Percentiles rank a stretch among this genome's conserved stretches.
These are phyloP conservation scores for Phytophthora rubi DNA, from an alignment of 352 stramenopile species.

Conservation along the genomic window DNA sequence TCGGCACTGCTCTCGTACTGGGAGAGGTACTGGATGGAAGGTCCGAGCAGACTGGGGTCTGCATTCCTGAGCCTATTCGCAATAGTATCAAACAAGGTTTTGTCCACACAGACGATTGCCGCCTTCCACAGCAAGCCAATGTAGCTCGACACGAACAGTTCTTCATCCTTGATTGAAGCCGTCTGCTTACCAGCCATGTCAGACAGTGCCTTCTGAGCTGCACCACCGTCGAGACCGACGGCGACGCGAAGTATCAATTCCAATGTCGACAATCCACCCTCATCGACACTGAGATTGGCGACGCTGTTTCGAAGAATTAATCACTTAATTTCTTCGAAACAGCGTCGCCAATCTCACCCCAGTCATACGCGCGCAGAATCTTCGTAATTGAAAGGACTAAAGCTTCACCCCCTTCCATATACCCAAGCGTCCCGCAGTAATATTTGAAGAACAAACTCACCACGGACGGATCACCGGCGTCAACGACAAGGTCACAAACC, in stretches of 20 bases:
- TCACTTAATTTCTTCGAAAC: not conserved
- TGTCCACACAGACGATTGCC: not conserved
- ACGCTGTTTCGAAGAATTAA: too few relatives aligned
- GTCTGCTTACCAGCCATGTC: not conserved
- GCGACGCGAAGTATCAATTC: too few relatives aligned
- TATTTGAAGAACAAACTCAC: slow-evolving; percentile 21
- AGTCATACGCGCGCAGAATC: slow-evolving; percentile 19
- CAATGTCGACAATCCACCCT: too few relatives aligned
- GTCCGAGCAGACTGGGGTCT: not conserved
- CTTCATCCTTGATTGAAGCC: not conserved
- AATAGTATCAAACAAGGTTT: not conserved
- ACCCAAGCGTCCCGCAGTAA: not conserved
- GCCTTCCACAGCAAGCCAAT: not conserved
- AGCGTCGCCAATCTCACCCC: slow-evolving; percentile 13
- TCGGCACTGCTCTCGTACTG: not conserved
- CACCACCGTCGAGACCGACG: not conserved
- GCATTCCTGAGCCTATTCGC: not conserved
- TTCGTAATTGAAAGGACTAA: slow-evolving; percentile 6
- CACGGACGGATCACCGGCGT: slow-evolving; percentile 9
- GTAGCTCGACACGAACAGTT: not conserved
- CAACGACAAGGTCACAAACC: slow-evolving; percentile 9
- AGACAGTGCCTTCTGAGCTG: not conserved
- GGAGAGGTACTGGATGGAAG: not conserved
- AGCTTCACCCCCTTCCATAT: slow-evolving; percentile 9
- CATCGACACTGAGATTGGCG: not conserved